A percentile compares a stretch with the other conserved stretches of the same genome.
These are phyloP conservation scores for Colletotrichum limetticola DNA, from an alignment of 2,329 filamentous ascomycete species.

Conservation along the genomic window DNA sequence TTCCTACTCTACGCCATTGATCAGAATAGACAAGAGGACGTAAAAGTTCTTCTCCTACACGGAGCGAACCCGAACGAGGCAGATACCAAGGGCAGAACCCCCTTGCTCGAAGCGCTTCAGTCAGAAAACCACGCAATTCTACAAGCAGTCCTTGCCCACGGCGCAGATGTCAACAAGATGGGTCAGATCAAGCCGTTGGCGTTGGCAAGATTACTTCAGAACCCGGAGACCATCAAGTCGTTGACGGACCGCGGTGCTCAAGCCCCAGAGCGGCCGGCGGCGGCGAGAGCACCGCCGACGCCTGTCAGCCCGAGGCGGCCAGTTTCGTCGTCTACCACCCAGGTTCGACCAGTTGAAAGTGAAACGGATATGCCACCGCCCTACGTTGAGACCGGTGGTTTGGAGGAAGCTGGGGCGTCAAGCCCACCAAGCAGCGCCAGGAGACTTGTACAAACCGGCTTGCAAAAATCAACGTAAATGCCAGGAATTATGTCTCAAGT, in stretches of 20 bases:
- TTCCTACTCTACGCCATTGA: conserved; percentile 45
- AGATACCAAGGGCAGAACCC: conserved; percentile 26
- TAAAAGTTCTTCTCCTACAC: conserved; percentile 41
- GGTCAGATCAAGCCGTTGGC: conserved; percentile 23
- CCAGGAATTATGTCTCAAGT: background rate
- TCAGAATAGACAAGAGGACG: conserved; percentile 38
- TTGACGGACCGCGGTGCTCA: conserved; percentile 26
- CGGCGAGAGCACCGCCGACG: background rate
- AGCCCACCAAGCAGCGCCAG: background rate
- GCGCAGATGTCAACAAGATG: conserved; percentile 36
- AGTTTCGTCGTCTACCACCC: background rate
- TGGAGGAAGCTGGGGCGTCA: background rate
- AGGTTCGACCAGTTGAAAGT: background rate
- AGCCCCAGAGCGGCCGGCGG: background rate
- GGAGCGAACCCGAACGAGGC: conserved; percentile 46
- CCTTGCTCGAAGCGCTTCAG: conserved; percentile 41
- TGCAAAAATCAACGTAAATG: background rate
- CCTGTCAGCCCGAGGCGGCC: background rate
- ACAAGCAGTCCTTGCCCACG: conserved; percentile 29
- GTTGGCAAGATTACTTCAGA: conserved; percentile 15
- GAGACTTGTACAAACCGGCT: background rate
- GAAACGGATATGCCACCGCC: conserved; percentile 5
- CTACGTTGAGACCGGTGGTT: background rate
- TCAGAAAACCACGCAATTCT: conserved; percentile 25
- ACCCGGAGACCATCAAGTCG: conserved; percentile 21